Conservation (phyloP, 371 early-diverging fungal genomes). For the Rhizopus stolonifer region DNA sequence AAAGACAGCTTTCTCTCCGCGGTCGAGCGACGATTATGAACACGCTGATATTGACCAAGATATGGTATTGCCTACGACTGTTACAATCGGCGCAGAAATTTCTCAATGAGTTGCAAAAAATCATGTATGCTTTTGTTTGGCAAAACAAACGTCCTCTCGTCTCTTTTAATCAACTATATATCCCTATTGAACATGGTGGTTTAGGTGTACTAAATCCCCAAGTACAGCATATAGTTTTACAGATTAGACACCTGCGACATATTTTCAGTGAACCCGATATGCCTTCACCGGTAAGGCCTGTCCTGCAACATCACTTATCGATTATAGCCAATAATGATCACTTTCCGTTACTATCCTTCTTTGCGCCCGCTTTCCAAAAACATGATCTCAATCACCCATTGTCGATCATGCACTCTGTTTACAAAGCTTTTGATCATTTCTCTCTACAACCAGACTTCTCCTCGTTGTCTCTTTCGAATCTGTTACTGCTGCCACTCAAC, state of each 20-base stretch:
- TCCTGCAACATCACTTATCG: not conserved
- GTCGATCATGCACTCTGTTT: not conserved
- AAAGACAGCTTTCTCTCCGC: too few species aligned
- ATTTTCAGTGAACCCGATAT: not conserved
- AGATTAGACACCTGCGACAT: slow-evolving; percentile 1
- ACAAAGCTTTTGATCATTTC: slow-evolving; percentile 4
- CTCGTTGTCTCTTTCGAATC: too few species aligned
- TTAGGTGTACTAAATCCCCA: slow-evolving; percentile 1
- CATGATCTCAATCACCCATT: not conserved
- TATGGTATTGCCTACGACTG: slow-evolving; percentile 1
- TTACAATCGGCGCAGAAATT: not conserved
- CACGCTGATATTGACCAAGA: slow-evolving; percentile 1
- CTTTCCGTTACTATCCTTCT: not conserved
- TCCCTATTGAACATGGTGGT: slow-evolving; percentile 13
- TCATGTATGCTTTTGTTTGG: not conserved
- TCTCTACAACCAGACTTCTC: not conserved
- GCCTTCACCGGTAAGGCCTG: not conserved
- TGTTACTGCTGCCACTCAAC: too few species aligned
- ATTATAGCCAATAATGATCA: not conserved
- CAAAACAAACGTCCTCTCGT: not conserved
- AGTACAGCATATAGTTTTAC: not conserved
- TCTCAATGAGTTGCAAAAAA: not conserved
- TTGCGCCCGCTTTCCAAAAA: not conserved
- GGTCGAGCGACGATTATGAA: too few species aligned
- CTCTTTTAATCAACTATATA: slow-evolving; percentile 1